A percentile compares a stretch with the other conserved stretches of the same genome.
phyloP scores from a whole-genome alignment of 2,329 filamentous ascomycete genomes.

The Onygena corvina region DNA sequence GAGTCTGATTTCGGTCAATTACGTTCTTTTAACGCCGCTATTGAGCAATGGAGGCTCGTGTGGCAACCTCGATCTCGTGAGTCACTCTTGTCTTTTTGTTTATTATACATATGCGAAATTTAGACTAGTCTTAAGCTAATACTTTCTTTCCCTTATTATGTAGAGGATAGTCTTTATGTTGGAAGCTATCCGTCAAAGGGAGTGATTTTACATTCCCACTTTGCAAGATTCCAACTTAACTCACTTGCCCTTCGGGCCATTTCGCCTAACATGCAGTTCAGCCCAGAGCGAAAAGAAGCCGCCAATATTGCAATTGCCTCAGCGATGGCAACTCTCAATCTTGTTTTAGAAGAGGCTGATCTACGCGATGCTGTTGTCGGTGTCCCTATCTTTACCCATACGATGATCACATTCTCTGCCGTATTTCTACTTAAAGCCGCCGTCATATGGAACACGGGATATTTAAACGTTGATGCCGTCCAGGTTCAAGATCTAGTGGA shows the following conservation, averaged over 20 bases:
- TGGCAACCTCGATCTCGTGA: constrained; percentile 38
- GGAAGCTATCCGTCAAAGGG: constrained; percentile 41
- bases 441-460: constrained; percentile 34
- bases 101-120: too few relatives aligned
- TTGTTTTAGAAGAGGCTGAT: constrained; percentile 37
- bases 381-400: constrained; percentile 37
- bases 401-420: constrained; percentile 37
- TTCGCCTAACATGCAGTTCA: constrained; percentile 33
- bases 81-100: constrained; percentile 13
- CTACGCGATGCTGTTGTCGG: constrained; percentile 40
- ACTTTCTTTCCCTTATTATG: not conserved
- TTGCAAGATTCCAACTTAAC: constrained; percentile 44
- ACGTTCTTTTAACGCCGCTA: constrained; percentile 35
- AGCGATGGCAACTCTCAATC: constrained; percentile 37
- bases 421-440: constrained; percentile 37
- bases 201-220: constrained; percentile 42
- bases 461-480: constrained; percentile 30
- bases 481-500: constrained; percentile 30
- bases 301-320: constrained; percentile 38
- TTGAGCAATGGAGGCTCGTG: constrained; percentile 43
- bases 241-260: constrained; percentile 32
- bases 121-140: not conserved
- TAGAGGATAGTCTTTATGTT: constrained; percentile 36
- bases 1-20: constrained; percentile 42
- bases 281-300: constrained; percentile 35